Base-by-base conservation (phyloP, 768 basidiomycete genomes). In the Suillus bovinus region DNA sequence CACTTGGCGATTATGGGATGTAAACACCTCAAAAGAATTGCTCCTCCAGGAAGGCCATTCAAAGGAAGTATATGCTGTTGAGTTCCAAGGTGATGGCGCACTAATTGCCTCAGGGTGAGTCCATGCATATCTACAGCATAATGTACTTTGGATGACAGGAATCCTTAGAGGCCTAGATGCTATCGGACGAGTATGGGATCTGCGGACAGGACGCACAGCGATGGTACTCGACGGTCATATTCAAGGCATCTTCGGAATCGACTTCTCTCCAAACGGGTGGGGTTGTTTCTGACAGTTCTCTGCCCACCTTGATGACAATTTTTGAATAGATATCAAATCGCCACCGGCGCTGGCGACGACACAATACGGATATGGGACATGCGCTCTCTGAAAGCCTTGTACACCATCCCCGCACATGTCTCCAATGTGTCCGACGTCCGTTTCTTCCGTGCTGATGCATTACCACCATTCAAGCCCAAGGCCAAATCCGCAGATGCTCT, bases 351-450 rank as follows among this genome's bases (percentile, higher is more conserved):
- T 5, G 94, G 93, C 50, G 97, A 99, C 75, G 97, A 99, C 72
- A 97, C 97, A 0, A 91, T 99, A 70, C 90, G 96, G 54, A 93
- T 99, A 81, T 99, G 97, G 97, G 97, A 99, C 77, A 87, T 99
- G 80, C 89, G 97, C 42, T 90, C 92, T 17, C 82, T 97, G 36
- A 94, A 90, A 67, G 88, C 94, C n/a, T 78, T 95, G 13, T 94
- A 97, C 75, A 98, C 94, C 46, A 97, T 99, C 67, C 96, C 96
- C 2, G 97, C 95, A 0, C 97, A 99, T 79, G 84, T 90, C 39
- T 95, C 92, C 60, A 96, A 96, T 72, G 91, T 99, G 58, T 91
- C 96, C 17, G 97, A 99, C 69, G 84, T 99, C 49, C 90, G 92
- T 34, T 99, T 99, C 81, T 99, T 96, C 86, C 85, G 88, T 52